phyloP scores from a whole-genome alignment of 805 yeast species.

The Zygotorulaspora sp. region DNA sequence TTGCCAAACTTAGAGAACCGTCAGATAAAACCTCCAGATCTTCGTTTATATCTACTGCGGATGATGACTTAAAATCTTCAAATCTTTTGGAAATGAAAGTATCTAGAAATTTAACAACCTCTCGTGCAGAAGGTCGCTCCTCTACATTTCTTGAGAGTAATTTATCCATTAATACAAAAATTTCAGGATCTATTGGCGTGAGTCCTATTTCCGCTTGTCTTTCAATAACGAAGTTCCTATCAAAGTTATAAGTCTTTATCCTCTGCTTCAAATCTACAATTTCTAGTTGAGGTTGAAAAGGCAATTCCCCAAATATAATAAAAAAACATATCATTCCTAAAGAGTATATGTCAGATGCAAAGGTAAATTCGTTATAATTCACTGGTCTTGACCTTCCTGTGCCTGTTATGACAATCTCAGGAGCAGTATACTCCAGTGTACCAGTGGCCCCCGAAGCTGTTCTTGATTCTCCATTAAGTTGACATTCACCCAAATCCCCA shows the following conservation, averaged over 20 bases:
- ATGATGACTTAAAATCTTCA: background rate
- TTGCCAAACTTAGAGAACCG: too few relatives aligned
- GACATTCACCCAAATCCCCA: constrained; percentile 88
- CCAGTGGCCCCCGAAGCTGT: constrained; percentile 82
- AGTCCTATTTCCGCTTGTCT: constrained; percentile 20
- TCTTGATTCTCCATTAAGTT: constrained; percentile 59
- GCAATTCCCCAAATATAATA: constrained; percentile 66
- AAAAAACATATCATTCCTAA: constrained; percentile 79
- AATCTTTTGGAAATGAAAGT: constrained; percentile 6
- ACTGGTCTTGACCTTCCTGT: constrained; percentile 27
- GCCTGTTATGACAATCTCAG: constrained; percentile 54
- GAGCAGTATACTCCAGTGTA: constrained; percentile 83
- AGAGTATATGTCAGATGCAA: constrained; percentile 74
- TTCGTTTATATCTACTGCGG: background rate
- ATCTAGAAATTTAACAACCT: constrained; percentile 35
- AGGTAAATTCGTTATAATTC: constrained; percentile 53
- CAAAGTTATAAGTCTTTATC: constrained; percentile 33
- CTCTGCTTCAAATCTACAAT: constrained; percentile 33
- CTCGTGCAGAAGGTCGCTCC: constrained; percentile 42
- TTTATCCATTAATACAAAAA: constrained; percentile 38
- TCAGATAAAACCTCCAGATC: constrained; percentile 5
- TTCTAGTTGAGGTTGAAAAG: constrained; percentile 41
- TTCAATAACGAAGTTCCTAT: constrained; percentile 16
- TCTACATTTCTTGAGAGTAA: constrained; percentile 38
- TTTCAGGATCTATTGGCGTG: constrained; percentile 25